phyloP scores from a whole-genome alignment of 169 alveolate species.

The Plasmodium coatneyi region DNA sequence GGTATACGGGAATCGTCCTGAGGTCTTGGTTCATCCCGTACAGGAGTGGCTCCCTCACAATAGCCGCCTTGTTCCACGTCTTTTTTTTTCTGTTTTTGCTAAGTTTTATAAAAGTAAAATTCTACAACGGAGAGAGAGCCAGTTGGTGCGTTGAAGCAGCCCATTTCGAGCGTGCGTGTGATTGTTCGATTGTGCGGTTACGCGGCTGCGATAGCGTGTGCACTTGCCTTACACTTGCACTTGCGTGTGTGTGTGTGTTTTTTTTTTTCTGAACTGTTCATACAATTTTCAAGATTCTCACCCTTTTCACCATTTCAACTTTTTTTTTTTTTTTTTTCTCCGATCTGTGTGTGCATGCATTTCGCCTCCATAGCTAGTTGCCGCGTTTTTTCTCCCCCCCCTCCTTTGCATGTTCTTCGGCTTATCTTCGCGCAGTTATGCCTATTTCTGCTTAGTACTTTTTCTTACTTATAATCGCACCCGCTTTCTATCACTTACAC shows the following conservation, averaged over 20 bases:
- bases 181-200: neutral
- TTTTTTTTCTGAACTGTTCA: neutral
- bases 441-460: neutral
- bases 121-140: neutral
- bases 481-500: neutral
- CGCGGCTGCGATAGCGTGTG: neutral
- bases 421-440: neutral
- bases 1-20: conserved; percentile 57
- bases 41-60: conserved; percentile 66
- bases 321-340: conserved; percentile 1
- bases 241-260: neutral
- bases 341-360: neutral
- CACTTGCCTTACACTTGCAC: neutral
- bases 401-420: neutral
- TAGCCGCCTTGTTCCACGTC: conserved; percentile 52
- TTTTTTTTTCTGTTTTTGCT: conserved; percentile 57
- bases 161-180: neutral
- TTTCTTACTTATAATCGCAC: neutral
- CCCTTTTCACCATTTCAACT: neutral
- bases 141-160: neutral
- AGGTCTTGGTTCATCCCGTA: conserved; percentile 70
- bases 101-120: conserved; percentile 69
- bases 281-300: neutral
- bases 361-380: neutral
- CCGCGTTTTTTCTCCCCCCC: neutral